Evolutionary conservation across 2,329 filamentous ascomycete species (phyloP).

Genomic region (Sordariomycetes sp.): DNA sequence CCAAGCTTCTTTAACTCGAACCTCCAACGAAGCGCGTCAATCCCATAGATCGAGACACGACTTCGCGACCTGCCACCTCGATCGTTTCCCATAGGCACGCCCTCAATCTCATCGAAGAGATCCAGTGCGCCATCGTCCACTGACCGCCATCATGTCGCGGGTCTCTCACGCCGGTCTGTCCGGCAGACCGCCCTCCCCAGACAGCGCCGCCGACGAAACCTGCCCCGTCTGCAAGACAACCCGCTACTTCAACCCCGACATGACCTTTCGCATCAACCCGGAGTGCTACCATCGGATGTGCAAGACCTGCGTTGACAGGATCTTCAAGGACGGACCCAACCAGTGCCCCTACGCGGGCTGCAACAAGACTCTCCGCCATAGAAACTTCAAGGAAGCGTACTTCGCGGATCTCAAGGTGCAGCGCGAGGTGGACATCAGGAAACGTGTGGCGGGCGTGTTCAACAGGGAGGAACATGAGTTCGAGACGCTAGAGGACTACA

Average conservation of each 20-base stretch:
- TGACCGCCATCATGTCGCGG: constrained; percentile 1
- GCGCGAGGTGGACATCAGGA: constrained; percentile 85
- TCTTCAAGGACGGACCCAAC: constrained; percentile 86
- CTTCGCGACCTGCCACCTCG: too few species aligned
- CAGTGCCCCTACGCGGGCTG: constrained; percentile 89
- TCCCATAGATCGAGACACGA: too few species aligned
- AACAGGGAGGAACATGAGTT: constrained; percentile 91
- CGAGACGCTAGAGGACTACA: constrained; percentile 71
- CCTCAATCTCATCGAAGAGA: too few species aligned
- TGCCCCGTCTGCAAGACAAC: constrained; percentile 97
- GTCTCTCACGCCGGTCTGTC: constrained; percentile 7
- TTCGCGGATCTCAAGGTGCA: constrained; percentile 85
- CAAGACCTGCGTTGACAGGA: constrained; percentile 86
- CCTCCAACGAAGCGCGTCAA: too few species aligned
- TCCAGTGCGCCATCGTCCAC: neutral
- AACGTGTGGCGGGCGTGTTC: constrained; percentile 69
- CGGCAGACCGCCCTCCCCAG: constrained; percentile 6
- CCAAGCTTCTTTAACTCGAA: constrained; percentile 2
- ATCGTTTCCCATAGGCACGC: too few species aligned
- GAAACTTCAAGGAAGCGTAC: constrained; percentile 77
- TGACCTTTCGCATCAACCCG: constrained; percentile 93
- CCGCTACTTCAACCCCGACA: constrained; percentile 87
- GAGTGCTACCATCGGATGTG: constrained; percentile 99
- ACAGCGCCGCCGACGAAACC: constrained; percentile 49
- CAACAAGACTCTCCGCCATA: constrained; percentile 74